phyloP scores from a whole-genome alignment of 2,329 filamentous ascomycete species.

The Pestalotiopsis sp. region DNA sequence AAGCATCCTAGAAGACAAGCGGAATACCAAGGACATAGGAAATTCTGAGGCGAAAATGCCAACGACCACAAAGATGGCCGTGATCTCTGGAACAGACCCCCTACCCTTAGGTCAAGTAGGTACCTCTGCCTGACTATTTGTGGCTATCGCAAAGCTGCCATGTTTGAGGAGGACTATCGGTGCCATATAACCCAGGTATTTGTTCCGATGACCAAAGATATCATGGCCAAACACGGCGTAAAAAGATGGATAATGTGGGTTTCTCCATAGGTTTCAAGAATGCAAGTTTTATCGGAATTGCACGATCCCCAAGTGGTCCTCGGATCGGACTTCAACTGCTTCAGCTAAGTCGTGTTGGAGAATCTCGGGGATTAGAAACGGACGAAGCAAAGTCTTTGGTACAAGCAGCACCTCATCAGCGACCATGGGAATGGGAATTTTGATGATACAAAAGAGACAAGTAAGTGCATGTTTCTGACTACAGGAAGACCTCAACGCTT shows the following conservation, averaged over 20 bases:
- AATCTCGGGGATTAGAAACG: constrained; percentile 45
- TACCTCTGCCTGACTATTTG: constrained; percentile 49
- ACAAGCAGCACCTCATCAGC: constrained; percentile 42
- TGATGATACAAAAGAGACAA: constrained; percentile 48
- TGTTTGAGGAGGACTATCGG: constrained; percentile 50
- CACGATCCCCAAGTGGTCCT: constrained; percentile 49
- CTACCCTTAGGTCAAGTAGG: constrained; percentile 9
- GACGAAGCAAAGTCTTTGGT: constrained; percentile 52
- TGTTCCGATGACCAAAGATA: constrained; percentile 46
- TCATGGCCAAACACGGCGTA: constrained; percentile 53
- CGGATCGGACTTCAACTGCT: constrained; percentile 50
- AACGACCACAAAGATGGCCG: background rate
- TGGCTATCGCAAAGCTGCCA: constrained; percentile 47
- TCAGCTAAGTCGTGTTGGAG: constrained; percentile 50
- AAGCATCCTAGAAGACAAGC: background rate
- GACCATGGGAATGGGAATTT: constrained; percentile 54
- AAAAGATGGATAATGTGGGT: constrained; percentile 43
- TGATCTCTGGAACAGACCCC: background rate
- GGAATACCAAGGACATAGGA: background rate
- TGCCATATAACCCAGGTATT: constrained; percentile 49
- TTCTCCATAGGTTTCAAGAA: background rate
- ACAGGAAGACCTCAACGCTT: background rate
- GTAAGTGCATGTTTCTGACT: background rate
- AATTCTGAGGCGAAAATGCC: background rate
- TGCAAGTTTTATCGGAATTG: constrained; percentile 39